phyloP scores from a whole-genome alignment of 2,329 filamentous ascomycete species.

The Aspergillus sp. region DNA sequence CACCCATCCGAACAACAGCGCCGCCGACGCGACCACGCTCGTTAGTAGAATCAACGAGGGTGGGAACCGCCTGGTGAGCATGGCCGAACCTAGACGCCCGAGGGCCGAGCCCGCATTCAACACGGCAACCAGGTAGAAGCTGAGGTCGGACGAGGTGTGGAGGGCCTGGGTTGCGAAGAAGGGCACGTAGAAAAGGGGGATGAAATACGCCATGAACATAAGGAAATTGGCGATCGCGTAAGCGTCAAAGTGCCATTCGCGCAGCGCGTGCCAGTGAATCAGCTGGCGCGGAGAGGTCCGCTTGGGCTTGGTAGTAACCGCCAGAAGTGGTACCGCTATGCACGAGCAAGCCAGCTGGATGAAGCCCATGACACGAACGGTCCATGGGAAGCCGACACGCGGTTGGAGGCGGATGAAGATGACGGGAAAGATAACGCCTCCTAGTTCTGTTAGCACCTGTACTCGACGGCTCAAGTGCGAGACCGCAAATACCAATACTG shows the following conservation, averaged over 20 bases:
- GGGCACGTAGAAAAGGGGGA: conserved; percentile 9
- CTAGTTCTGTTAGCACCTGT: background rate
- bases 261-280: conserved; percentile 7
- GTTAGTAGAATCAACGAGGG: background rate
- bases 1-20: conserved; percentile 10
- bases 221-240: conserved; percentile 6
- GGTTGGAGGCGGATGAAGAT: conserved; percentile 10
- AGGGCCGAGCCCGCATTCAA: conserved; percentile 7
- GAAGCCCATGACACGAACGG: conserved; percentile 5
- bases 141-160: background rate
- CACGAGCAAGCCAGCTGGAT: conserved; percentile 8
- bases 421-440: conserved; percentile 10
- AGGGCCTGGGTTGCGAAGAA: background rate
- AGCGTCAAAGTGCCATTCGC: conserved; percentile 2
- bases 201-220: conserved; percentile 9
- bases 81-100: background rate
- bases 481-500: conserved; percentile 7
- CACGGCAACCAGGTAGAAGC: conserved; percentile 7
- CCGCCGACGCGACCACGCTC: background rate
- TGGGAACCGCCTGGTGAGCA: conserved; percentile 1
- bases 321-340: conserved; percentile 5
- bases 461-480: background rate
- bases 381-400: conserved; percentile 9
- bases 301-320: conserved; percentile 1
- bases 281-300: conserved; percentile 3